Conservation (phyloP, 495 filamentous ascomycete species). For the Rusavskia elegans region DNA sequence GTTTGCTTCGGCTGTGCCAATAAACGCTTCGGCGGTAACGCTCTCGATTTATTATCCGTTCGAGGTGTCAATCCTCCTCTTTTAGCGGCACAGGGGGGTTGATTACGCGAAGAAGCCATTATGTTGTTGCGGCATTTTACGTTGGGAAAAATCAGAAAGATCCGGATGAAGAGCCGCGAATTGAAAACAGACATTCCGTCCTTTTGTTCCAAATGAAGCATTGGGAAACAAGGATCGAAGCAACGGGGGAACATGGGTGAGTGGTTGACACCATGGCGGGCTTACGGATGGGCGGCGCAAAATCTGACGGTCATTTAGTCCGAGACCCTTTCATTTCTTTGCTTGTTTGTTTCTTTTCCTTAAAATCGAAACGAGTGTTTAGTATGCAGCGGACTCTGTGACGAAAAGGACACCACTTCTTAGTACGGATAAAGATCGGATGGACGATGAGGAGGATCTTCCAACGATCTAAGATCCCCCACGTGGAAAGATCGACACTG, state of each 20-base stretch:
- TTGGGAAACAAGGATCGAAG: too few relatives aligned
- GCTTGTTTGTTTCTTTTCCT: too few relatives aligned
- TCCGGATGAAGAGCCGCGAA: conserved; percentile 28
- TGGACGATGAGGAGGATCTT: background rate
- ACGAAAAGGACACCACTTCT: too few relatives aligned
- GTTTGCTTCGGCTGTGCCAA: conserved; percentile 93
- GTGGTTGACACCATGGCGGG: too few relatives aligned
- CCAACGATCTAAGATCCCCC: background rate
- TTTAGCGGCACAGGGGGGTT: conserved; percentile 63
- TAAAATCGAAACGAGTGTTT: too few relatives aligned
- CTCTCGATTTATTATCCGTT: conserved; percentile 72
- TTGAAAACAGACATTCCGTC: conserved; percentile 24
- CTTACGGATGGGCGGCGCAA: too few relatives aligned
- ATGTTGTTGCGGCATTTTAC: conserved; percentile 80
- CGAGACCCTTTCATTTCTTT: too few relatives aligned
- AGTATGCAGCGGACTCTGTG: too few relatives aligned
- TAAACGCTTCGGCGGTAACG: conserved; percentile 86
- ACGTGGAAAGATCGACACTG: background rate
- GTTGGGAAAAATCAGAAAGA: conserved; percentile 88
- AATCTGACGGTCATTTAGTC: too few relatives aligned
- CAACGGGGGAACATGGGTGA: too few relatives aligned
- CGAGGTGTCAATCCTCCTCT: conserved; percentile 45
- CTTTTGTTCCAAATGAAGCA: too few relatives aligned
- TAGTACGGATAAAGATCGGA: too few relatives aligned
- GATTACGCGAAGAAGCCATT: conserved; percentile 76